These are phyloP conservation scores for Podospora comata DNA, from an alignment of 495 filamentous ascomycete genomes.

Conservation along the genomic window DNA sequence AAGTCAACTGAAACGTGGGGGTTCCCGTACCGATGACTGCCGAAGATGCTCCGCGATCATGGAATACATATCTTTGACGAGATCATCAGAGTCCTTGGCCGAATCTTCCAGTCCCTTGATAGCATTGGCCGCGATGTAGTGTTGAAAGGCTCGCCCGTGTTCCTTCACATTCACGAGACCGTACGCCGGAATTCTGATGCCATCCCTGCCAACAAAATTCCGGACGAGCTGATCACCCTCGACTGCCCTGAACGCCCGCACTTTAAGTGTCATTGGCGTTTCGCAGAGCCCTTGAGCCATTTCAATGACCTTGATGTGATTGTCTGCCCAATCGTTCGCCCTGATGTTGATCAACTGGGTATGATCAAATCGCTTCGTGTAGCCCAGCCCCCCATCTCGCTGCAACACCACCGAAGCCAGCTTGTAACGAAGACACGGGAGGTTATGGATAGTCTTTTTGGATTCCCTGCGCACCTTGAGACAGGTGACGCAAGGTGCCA, in stretches of 20 bases:
- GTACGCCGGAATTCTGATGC: not conserved
- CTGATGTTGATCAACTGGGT: constrained; percentile 39
- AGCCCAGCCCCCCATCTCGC: constrained; percentile 37
- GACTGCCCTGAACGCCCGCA: not conserved
- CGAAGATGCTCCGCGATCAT: not conserved
- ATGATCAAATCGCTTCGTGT: constrained; percentile 41
- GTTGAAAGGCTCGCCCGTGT: not conserved
- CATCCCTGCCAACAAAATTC: not conserved
- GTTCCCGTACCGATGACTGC: not conserved
- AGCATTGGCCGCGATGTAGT: not conserved
- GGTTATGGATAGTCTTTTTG: constrained; percentile 45
- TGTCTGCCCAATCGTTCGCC: constrained; percentile 26
- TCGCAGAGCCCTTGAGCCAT: constrained; percentile 34
- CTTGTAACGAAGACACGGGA: constrained; percentile 42
- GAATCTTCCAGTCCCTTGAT: not conserved
- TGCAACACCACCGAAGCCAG: constrained; percentile 36
- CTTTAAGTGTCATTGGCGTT: not conserved
- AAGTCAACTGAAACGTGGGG: not conserved
- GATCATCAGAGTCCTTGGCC: not conserved
- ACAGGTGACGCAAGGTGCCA: constrained; percentile 39
- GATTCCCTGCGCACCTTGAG: constrained; percentile 32
- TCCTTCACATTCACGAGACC: not conserved
- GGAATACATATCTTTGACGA: not conserved
- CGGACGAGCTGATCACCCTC: not conserved
- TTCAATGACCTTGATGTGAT: constrained; percentile 25